Base-by-base conservation (phyloP, 2,329 filamentous ascomycete genomes). In the Aureobasidium sp. region DNA sequence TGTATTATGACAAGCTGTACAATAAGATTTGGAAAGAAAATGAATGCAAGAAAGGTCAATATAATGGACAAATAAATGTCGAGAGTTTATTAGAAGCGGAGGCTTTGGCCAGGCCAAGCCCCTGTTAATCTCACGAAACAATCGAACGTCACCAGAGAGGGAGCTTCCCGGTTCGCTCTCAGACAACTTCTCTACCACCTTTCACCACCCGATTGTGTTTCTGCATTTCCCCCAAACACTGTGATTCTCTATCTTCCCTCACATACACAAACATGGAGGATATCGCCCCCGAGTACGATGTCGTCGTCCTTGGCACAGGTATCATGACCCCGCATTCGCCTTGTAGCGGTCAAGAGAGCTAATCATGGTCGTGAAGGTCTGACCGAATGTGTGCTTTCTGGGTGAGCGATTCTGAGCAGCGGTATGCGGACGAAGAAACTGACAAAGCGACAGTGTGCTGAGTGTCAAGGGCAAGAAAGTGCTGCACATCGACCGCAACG, bases 381-480 rank as follows among this genome's bases (percentile, higher is more conserved):
- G 84, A 97, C 93, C 66, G 94, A 99, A 86, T 99, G 94, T 80
- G 94, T 99, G 74, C 89, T 99, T 70, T 97, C 93, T 75, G 94
- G 93, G 91, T 96, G 88, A 67, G 62, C n/a, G 21, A 2, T 15
- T 25, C 8, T 21, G 15, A 32, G n/a, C 16, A 25, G 37, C 15
- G n/a, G 21, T 6, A 25, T 11, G 29, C 9, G 27, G 32, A 25
- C 49, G 50, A 52, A 68, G 55, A 69, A 71, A 62, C 61, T 66
- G 29, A 68, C 67, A 57, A 60, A 16, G 53, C 55, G 67, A 64
- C 71, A 91, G 92, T 78, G 92, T 99, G 65, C 81, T 97, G 74
- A 96, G 91, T 81, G 93, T 97, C 72, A 97, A 97, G 83, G 93
- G 93, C 77, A 93, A 96, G 83, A 97, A 97, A 82, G 94, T 99